phyloP scores from a whole-genome alignment of 345 rosid genomes.

The Salix suchowensis region DNA sequence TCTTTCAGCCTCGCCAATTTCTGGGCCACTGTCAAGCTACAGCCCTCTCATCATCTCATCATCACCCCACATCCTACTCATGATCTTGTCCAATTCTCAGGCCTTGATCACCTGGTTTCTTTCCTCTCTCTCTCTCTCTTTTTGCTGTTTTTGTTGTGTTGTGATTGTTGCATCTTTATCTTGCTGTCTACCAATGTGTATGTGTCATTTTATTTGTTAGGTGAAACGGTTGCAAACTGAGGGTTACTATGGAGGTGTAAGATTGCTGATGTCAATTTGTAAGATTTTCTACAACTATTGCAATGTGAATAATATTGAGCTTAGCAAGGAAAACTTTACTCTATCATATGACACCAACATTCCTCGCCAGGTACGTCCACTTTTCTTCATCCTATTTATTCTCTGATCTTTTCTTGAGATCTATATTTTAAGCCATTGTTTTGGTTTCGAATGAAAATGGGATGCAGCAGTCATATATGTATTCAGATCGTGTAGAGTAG shows the following conservation, averaged over 20 bases:
- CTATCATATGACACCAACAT: slow-evolving; percentile 82
- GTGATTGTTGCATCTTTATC: background rate
- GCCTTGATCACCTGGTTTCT: slow-evolving; percentile 59
- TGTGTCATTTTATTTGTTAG: slow-evolving; percentile 19
- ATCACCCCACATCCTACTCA: slow-evolving; percentile 74
- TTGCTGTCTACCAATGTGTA: background rate
- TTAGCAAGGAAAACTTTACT: slow-evolving; percentile 53
- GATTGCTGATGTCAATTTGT: slow-evolving; percentile 86
- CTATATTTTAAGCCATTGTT: too few relatives aligned
- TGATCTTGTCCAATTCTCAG: slow-evolving; percentile 69
- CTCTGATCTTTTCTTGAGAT: too few relatives aligned
- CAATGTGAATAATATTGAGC: slow-evolving; percentile 48
- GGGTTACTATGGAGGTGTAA: slow-evolving; percentile 92
- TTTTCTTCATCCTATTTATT: too few relatives aligned
- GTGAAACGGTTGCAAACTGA: slow-evolving; percentile 65
- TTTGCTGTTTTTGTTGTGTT: background rate
- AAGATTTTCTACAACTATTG: slow-evolving; percentile 58
- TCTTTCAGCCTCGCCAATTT: slow-evolving; percentile 22
- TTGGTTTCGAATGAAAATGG: too few relatives aligned
- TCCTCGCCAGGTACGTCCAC: slow-evolving; percentile 75
- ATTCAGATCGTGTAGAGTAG: background rate
- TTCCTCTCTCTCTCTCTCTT: background rate
- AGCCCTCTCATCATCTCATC: slow-evolving; percentile 57
- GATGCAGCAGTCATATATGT: background rate
- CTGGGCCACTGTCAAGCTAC: slow-evolving; percentile 33